phyloP scores from a whole-genome alignment of 1,284 basidiomycete genomes.

The Moesziomyces sp. region DNA sequence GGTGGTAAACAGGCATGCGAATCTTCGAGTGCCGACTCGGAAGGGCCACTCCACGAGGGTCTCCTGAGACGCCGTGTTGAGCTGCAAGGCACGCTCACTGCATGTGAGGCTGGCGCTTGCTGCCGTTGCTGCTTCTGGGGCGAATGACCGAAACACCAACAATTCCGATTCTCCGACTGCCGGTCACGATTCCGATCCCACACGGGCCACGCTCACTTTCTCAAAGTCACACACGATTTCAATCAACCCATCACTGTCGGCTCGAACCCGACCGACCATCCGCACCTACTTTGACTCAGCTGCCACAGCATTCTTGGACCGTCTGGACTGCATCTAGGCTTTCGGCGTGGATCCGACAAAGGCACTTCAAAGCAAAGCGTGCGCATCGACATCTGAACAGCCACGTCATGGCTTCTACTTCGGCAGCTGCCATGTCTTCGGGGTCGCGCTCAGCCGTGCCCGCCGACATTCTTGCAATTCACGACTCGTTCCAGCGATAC shows the following conservation, averaged over 20 bases:
- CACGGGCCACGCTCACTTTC: not conserved
- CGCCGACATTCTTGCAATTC: slow-evolving; percentile 29
- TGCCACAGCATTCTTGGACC: too few relatives aligned
- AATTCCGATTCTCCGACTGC: not conserved
- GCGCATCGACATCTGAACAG: not conserved
- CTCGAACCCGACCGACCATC: too few relatives aligned
- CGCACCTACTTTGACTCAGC: too few relatives aligned
- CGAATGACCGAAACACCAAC: too few relatives aligned
- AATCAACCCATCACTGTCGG: too few relatives aligned
- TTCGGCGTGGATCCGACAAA: not conserved
- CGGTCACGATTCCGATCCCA: not conserved
- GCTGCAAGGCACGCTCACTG: not conserved
- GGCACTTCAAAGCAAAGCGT: not conserved
- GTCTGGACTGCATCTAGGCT: not conserved
- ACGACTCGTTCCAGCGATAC: slow-evolving; percentile 39
- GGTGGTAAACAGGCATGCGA: not conserved
- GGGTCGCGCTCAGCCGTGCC: slow-evolving; percentile 24
- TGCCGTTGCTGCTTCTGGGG: too few relatives aligned
- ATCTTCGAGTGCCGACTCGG: not conserved
- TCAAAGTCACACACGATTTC: too few relatives aligned
- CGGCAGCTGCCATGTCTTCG: slow-evolving; percentile 4
- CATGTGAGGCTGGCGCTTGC: not conserved
- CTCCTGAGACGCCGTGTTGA: not conserved
- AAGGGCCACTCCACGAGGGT: not conserved
- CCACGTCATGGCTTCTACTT: slow-evolving; percentile 10